phyloP scores from a whole-genome alignment of 345 rosid genomes.

The Eucalyptus cloeziana region DNA sequence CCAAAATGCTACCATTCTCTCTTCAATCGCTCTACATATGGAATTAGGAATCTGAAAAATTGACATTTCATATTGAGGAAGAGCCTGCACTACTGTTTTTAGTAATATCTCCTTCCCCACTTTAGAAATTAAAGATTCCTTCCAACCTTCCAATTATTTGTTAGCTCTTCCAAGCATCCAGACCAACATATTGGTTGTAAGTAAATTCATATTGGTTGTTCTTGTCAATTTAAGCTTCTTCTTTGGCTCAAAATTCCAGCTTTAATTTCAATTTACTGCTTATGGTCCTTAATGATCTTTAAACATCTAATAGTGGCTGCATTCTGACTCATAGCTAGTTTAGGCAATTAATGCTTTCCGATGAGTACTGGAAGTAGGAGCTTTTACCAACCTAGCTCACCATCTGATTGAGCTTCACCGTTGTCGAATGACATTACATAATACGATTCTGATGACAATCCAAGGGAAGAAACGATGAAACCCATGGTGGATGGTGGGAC shows the following conservation, averaged over 20 bases:
- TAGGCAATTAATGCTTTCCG: not conserved
- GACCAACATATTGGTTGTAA: not conserved
- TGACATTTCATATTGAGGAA: no score
- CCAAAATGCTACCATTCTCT: no score
- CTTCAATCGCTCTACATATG: no score
- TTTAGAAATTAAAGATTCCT: no score
- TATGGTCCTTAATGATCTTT: not conserved
- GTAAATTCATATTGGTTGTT: not conserved
- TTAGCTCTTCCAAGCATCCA: no score
- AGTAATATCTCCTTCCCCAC: no score
- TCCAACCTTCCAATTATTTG: no score
- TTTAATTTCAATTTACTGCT: not conserved
- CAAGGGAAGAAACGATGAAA: slow-evolving; percentile 64
- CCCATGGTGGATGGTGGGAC: slow-evolving; percentile 99
- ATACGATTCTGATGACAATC: slow-evolving; percentile 70
- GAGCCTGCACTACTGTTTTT: no score
- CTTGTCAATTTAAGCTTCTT: not conserved
- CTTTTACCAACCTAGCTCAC: not conserved
- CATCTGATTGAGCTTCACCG: not conserved
- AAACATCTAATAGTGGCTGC: not conserved
- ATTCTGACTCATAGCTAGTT: not conserved
- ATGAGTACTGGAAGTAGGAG: not conserved
- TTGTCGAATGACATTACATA: slow-evolving; percentile 17
- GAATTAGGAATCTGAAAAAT: no score
- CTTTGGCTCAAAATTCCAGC: not conserved